Evolutionary conservation across 345 rosid species (phyloP), one percentile per base, ranked within the genome.

Genomic region (Raphanus raphanistrum): DNA sequence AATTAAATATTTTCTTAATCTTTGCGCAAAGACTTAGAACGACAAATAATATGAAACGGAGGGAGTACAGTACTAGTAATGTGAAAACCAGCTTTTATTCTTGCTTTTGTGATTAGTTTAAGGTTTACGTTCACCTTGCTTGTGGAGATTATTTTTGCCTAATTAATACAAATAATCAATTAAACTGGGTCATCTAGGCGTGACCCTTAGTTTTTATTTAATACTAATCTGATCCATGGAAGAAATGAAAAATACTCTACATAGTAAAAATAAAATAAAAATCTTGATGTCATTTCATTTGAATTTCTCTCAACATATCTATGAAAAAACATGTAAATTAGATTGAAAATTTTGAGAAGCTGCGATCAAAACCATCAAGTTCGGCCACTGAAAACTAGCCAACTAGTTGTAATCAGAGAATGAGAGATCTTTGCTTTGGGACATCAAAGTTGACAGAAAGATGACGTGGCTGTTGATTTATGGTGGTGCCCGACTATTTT

Each of bases 81-180:
- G 77, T 66, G 73, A 72, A 72, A 66, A 59, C 16, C 58, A 72
- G 73, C 69, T 62, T 62, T 68, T 27, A 68, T 62, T 68, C 52
- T 73, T 68, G 71, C 41, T 73, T 79, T 55, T 69, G 33, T 63
- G 79, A 79, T 79, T 79, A 74, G 52, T 79, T 74, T 74, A 74
- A 69, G 82, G 75, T 74, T 79, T 36, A 43, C 50, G 54, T 74
- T 69, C 71, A 68, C 82, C 79, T 79, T 74, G 75, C 79, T 79
- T 79, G 79, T 79, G 54, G 82, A 79, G 3, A 62, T 55, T 79
- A 62, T 69, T 79, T 79, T 79, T 69, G 79, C 70, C 82, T 74
- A 74, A 62, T 73, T 50, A 12, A 74, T 63, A 69, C 52, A 35
- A 45, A 62, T 26, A 50, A 2, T 69, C 25, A 21, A 8, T 66